Base-by-base conservation (phyloP, 2,329 filamentous ascomycete genomes). In the Ceratocystis eucalypticola region DNA sequence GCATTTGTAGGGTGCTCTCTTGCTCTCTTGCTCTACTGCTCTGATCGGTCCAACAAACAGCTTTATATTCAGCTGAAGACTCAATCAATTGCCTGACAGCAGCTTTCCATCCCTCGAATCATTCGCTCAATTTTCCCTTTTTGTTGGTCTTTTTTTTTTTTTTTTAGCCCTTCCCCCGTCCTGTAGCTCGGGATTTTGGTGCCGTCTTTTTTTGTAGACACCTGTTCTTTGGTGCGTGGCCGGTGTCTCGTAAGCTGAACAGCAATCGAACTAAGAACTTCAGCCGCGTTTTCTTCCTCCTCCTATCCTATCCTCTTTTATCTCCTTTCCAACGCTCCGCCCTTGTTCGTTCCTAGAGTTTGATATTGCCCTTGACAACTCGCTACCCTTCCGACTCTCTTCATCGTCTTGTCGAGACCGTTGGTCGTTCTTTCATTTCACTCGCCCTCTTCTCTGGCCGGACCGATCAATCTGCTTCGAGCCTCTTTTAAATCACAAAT, bases 291-390 rank as follows among this genome's bases (percentile, higher is more conserved):
- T 66, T 62, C n/a, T 28, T 66, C 46, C 62, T 63, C 30, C 44
- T 50, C 48, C n/a, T 3, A 15, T 55, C 45, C 46, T n/a, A 33
- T 55, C 17, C 61, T n/a, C 50, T 57, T 65, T 45, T n/a, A 15
- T 59, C 25, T 33, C 28, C 20, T 61, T 64, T 44, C 22, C 55
- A 30, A 55, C 44, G 63, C 55, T 61, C 61, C 25, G 53, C 30
- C 41, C 20, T 59, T 64, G 59, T 67, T 67, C 45, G 65, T 62
- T 65, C 69, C 46, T 17, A 41, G 37, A 41, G 59, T 66, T 67
- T 69, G 69, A 66, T 64, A 68, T 41, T 15, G 69, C 68, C 64
- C 67, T 68, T 69, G 66, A 70, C 59, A 65, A 69, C 69, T 62
- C 68, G 67, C 57, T 64, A 25, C 20, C 64, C 62, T 59, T 65